Base-by-base conservation (phyloP, 208 protist species). In the Herpetomonas tarakana region DNA sequence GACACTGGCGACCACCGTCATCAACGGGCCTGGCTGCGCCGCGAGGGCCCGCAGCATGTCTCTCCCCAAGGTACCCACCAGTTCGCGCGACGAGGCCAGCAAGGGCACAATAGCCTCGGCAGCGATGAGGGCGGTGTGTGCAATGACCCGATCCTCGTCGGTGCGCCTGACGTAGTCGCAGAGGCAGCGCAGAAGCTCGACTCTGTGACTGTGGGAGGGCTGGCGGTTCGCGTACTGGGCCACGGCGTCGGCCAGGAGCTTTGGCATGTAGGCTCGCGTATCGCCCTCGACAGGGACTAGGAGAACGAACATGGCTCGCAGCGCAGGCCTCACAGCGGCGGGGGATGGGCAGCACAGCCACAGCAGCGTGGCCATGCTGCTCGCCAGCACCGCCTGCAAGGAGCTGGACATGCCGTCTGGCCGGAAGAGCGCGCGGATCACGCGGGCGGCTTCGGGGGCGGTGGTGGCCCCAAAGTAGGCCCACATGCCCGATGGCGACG, bases 231-330 rank as follows among this genome's bases (percentile, higher is more conserved):
- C 82, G 74, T 78, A 93, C 46, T 53, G 51, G 44, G 30, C 31
- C 1, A 93, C 54, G 2, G 86, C 80, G 29, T 77, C 64, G 1
- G 75, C 69, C 11, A 90, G 63, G 28, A 93, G 70, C 7, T 57
- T 61, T 7, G 80, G 75, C 78, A 93, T 83, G 68, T 88, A 81
- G 24, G 61, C 50, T 1, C 79, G 65, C 7, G 62, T 51, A 52
- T 93, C 79, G 2, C 62, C 46, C 16, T 58, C 60, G 12, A 71
- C 44, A 3, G 86, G 78, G 39, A 79, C 44, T 12, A 90, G 59
- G 11, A 90, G 66, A 30, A 83, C 74, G 58, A 93, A 86, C 44
- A 82, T 52, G 38, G 75, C 73, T n/a, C 66, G 69, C 39, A 90
- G 46, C n/a, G 74, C 81, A 18, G 75, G 71, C 0, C 61, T 70